Evolutionary conservation across 2,329 filamentous ascomycete species (phyloP).

Genomic region (Exophiala viscosa): DNA sequence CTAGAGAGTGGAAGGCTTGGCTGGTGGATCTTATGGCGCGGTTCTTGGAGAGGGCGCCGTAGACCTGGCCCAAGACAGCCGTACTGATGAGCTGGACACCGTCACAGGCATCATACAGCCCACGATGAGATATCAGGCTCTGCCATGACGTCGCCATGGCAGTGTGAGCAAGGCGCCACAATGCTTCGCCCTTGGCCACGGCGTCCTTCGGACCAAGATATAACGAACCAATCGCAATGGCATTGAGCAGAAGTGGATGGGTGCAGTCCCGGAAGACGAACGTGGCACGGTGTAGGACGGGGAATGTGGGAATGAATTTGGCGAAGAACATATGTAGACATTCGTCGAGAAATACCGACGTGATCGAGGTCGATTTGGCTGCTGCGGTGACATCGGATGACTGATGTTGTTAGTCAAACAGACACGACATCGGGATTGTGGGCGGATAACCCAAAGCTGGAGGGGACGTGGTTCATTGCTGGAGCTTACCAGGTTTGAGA

Average conservation of each 20-base stretch:
- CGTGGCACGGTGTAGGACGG: slow-evolving; percentile 43
- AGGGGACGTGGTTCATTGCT: background rate
- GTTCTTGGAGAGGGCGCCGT: slow-evolving; percentile 44
- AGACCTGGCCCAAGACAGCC: slow-evolving; percentile 43
- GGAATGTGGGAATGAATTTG: slow-evolving; percentile 46
- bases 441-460: background rate
- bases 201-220: slow-evolving; percentile 45
- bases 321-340: slow-evolving; percentile 48
- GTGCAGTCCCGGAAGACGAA: slow-evolving; percentile 45
- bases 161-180: slow-evolving; percentile 45
- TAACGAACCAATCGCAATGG: slow-evolving; percentile 46
- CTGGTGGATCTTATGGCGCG: slow-evolving; percentile 42
- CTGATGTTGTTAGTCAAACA: slow-evolving; percentile 24
- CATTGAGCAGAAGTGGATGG: slow-evolving; percentile 43
- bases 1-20: slow-evolving; percentile 44
- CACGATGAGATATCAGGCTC: slow-evolving; percentile 41
- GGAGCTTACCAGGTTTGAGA: slow-evolving; percentile 39
- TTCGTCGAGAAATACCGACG: slow-evolving; percentile 45
- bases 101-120: slow-evolving; percentile 42
- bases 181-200: slow-evolving; percentile 42
- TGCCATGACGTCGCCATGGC: slow-evolving; percentile 48
- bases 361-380: slow-evolving; percentile 42
- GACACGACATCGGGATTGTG: no score
- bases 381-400: slow-evolving; percentile 45
- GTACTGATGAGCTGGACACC: slow-evolving; percentile 45